phyloP scores from a whole-genome alignment of 768 basidiomycete species.

The Pulveroboletus sp. region DNA sequence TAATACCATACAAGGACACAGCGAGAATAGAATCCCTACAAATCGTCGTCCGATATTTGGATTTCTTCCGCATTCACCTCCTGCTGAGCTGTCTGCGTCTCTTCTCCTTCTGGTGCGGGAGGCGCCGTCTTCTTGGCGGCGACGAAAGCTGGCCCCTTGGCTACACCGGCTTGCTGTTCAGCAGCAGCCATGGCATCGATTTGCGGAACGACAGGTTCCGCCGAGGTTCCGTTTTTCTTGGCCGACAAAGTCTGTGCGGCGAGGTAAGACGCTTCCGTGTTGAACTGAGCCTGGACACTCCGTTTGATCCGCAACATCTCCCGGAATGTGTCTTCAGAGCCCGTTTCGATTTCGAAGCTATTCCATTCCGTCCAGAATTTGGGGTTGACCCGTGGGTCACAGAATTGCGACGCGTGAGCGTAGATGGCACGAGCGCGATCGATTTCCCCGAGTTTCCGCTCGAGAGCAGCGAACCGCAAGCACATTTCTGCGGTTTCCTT shows the following conservation, averaged over 20 bases:
- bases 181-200: conserved; percentile 88
- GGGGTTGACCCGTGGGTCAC: conserved; percentile 88
- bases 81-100: conserved; percentile 25
- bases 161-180: conserved; percentile 58
- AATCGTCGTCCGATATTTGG: conserved; percentile 80
- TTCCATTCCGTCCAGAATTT: conserved; percentile 99
- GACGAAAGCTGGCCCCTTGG: conserved; percentile 72
- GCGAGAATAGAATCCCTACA: conserved; percentile 33
- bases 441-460: conserved; percentile 98
- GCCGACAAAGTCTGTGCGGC: conserved; percentile 86
- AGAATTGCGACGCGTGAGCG: conserved; percentile 98
- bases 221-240: conserved; percentile 49
- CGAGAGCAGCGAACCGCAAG: conserved; percentile 90
- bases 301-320: conserved; percentile 96
- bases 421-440: conserved; percentile 96
- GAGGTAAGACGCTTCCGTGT: conserved; percentile 92
- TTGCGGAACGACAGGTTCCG: conserved; percentile 40
- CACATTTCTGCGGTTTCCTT: conserved; percentile 97
- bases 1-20: conserved; percentile 19
- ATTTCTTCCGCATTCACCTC: conserved; percentile 77
- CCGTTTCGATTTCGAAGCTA: conserved; percentile 95
- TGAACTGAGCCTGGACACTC: conserved; percentile 98
- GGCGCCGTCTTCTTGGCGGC: conserved; percentile 61
- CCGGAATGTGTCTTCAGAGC: conserved; percentile 97
- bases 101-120: conserved; percentile 38